Conservation (phyloP, 202 grass and related monocot species). For the Carex sylvatica region DNA sequence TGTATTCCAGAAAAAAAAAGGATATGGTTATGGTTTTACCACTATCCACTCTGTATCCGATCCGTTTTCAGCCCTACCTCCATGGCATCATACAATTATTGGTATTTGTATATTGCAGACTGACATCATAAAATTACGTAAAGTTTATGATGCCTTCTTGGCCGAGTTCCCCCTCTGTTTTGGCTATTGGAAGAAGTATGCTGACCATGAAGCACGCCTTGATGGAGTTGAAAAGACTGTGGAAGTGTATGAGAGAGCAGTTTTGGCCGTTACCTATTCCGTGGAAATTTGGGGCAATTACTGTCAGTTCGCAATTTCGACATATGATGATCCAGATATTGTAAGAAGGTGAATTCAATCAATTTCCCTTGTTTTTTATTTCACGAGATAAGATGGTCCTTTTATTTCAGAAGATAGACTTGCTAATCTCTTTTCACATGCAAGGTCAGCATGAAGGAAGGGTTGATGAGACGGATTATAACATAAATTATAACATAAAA, state of each 20-base stretch:
- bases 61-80: no score
- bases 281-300: slow-evolving; percentile 99
- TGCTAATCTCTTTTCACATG: slow-evolving; percentile 37
- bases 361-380: neutral
- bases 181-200: slow-evolving; percentile 99
- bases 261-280: slow-evolving; percentile 97
- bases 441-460: slow-evolving; percentile 24
- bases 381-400: slow-evolving; percentile 2
- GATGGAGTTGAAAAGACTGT: slow-evolving; percentile 63
- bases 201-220: slow-evolving; percentile 84
- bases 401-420: slow-evolving; percentile 22
- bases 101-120: slow-evolving; percentile 37
- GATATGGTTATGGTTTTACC: no score
- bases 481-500: neutral
- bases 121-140: slow-evolving; percentile 68
- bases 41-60: no score
- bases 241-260: slow-evolving; percentile 90
- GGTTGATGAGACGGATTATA: slow-evolving; percentile 16
- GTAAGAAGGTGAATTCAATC: slow-evolving; percentile 60
- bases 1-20: no score
- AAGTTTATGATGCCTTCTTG: slow-evolving; percentile 95
- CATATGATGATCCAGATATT: slow-evolving; percentile 88
- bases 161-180: slow-evolving; percentile 91
- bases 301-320: slow-evolving; percentile 80
- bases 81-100: neutral